Evolutionary conservation across 2,329 filamentous ascomycete genomes (phyloP).

Genomic region (Stemphylium vesicarium): DNA sequence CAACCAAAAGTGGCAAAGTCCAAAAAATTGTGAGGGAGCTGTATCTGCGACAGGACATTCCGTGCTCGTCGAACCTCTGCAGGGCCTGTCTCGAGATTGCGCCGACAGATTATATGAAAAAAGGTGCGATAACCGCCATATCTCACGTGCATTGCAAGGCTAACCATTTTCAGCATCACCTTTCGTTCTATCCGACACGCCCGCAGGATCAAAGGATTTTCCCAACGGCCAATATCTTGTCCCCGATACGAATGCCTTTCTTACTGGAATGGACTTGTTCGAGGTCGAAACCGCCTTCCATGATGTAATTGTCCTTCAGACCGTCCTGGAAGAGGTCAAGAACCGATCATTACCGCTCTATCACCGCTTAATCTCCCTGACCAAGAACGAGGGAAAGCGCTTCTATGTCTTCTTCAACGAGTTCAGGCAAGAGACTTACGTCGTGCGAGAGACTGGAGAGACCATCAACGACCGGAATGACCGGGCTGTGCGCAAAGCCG

Average conservation of each 20-base stretch:
- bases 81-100: conserved; percentile 74
- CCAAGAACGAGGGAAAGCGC: conserved; percentile 94
- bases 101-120: conserved; percentile 78
- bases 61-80: conserved; percentile 93
- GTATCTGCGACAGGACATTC: conserved; percentile 95
- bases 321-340: conserved; percentile 92
- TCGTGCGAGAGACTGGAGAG: conserved; percentile 76
- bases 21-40: conserved; percentile 98
- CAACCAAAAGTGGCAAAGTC: conserved; percentile 93
- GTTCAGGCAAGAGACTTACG: conserved; percentile 90
- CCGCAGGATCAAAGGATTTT: conserved; percentile 81
- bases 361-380: conserved; percentile 87
- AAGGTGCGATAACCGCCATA: conserved; percentile 60
- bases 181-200: conserved; percentile 87
- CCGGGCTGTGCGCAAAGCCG: conserved; percentile 82
- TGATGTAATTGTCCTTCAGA: conserved; percentile 96
- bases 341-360: conserved; percentile 94
- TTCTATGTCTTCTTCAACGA: conserved; percentile 99
- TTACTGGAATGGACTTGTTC: conserved; percentile 96
- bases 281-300: conserved; percentile 91
- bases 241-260: conserved; percentile 93
- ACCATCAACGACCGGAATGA: conserved; percentile 97
- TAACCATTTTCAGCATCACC: conserved; percentile 66
- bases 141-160: conserved; percentile 18
- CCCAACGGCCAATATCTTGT: conserved; percentile 91